Base-by-base conservation (phyloP, 306 rosid genomes). In the Aeschynomene evenia region DNA sequence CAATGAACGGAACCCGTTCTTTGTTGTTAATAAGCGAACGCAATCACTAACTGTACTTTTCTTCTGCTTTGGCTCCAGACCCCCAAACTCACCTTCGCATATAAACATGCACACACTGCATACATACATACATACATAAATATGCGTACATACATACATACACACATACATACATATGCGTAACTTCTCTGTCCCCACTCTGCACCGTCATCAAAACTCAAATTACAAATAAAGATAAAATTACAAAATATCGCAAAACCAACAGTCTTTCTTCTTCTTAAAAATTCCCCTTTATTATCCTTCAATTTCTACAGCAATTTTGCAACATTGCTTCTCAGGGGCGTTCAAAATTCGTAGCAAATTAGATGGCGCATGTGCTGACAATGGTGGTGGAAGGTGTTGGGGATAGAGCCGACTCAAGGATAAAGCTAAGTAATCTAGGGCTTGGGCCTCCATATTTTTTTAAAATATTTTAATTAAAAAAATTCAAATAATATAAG, bases 241-340 rank as follows among this genome's bases (percentile, higher is more conserved):
- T 5, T 8, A 53, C 74, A 83, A 82, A 81, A 51, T 75, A 79
- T 78, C 83, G 56, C 19, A 80, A 85, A 83, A 86, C 72, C 86
- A 70, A 58, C 86, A 40, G 14, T 60, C 81, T n/a, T n/a, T n/a
- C n/a, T n/a, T n/a, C n/a, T n/a, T n/a, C n/a, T 55, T 79, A 26
- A 40, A 9, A 31, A 37, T 46, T 64, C 28, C 9, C 1, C 21
- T 33, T 9, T 9, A 37, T 11, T 37, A 37, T 9, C 12, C 11
- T 39, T 10, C 18, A 52, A 9, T 16, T 51, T 70, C 37, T 56
- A 75, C 16, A 11, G 20, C 65, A 14, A 14, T n/a, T n/a, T n/a
- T 14, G 16, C 50, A 55, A 20, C 6, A n/a, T n/a, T n/a, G n/a
- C n/a, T n/a, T n/a, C n/a, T n/a, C n/a, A n/a, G n/a, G n/a, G n/a